Base-by-base conservation (phyloP, 495 filamentous ascomycete species). In the Thermochaetoides thermophila region DNA sequence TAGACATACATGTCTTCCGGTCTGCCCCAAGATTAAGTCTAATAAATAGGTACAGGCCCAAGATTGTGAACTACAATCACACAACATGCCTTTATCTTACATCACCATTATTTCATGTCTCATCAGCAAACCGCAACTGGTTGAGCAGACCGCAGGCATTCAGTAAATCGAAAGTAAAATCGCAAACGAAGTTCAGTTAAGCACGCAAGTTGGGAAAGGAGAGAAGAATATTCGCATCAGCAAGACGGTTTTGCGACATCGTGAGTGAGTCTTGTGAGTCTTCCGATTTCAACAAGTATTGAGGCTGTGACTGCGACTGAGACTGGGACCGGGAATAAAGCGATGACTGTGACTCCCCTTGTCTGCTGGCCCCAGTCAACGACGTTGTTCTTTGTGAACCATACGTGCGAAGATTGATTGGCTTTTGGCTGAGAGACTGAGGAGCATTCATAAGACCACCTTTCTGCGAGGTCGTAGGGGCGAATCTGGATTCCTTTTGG, bases 181-280 rank as follows among this genome's bases (percentile, higher is more conserved):
- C n/a, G n/a, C n/a, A 2, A 21, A 22, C 17, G 15, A 32, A 5
- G 16, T 14, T 13, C 17, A 11, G 10, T 16, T 27, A 3, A 5
- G 3, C 15, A 12, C 16, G 13, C 22, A 28, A 15, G 24, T 24
- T 11, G 3, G 15, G 12, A 3, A 37, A 32, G 1, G 24, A 17
- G 12, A 25, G 19, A 9, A 38, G 8, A 8, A 32, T 9, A 8
- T 10, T 29, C 17, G 21, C 26, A 7, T 29, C 28, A 5, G 9
- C 15, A n/a, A 4, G 12, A 9, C 14, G 24, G 13, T 20, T 20
- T 14, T 38, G 39, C 6, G 39, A 42, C 13, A 42, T 32, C 8
- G 25, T 24, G 2, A 30, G 29, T 11, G 35, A 42, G 5, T 42
- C 35, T 14, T 42, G 39, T 5, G 39, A 26, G 29, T 38, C 29